Base-by-base conservation (phyloP, 371 early-diverging fungal species). In the Mortierella sp. region DNA sequence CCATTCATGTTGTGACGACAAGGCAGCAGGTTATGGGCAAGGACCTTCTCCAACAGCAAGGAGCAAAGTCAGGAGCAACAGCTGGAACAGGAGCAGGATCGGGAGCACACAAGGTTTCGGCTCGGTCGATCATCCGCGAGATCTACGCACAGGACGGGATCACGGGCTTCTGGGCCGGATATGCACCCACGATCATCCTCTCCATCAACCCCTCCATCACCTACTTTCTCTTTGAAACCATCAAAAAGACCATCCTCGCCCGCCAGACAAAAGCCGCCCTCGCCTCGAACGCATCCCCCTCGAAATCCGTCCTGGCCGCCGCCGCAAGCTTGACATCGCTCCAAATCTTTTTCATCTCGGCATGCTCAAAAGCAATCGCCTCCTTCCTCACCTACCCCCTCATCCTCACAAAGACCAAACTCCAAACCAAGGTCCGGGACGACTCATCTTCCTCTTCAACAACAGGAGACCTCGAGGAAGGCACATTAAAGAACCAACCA, bases 191-290 rank as follows among this genome's bases (percentile, higher is more conserved):
- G 0, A 90, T 91, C 50, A 86, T 91, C 16, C 82, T 92, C 37
- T 91, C 91, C 13, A 88, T 90, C 59, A 92, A 92, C 57, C 93
- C 93, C 0, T 92, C 93, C 2, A 91, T 92, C 80, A 92, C 93
- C 48, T 92, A 92, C 55, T 92, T 92, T 74, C 86, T 91, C 14
- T 91, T 92, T 76, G 93, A 92, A 83, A 90, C 91, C 50, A 75
- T 91, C 54, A 92, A 91, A 51, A 77, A 82, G 21, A 64, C 83
- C 19, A 87, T 90, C 72, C 67, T 91, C 51, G 70, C 57, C 2
- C 79, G 77, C 16, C 86, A 86, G 64, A 74, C 75, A 3, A 21
- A 69, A 43, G 54, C 77, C 11, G 64, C 72, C 13, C 53, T 71
- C 11, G 72, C 69, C 6, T 44, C 69, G 0, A 69, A 31, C 26